Evolutionary conservation across 208 protist species (phyloP).

Genomic region (Leptomonas seymouri): DNA sequence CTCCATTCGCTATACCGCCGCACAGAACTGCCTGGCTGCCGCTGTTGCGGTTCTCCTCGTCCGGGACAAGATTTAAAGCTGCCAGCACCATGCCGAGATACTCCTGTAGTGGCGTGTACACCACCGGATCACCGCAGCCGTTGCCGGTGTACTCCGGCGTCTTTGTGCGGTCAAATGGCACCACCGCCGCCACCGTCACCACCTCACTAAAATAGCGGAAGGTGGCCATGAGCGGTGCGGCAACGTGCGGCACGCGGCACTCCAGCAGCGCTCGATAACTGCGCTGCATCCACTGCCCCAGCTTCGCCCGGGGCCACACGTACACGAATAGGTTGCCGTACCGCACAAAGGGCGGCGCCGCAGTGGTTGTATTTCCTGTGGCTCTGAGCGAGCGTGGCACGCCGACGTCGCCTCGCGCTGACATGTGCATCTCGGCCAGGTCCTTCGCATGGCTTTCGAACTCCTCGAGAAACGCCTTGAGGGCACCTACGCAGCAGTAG

Average conservation of each 20-base stretch:
- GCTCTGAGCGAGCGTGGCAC: neutral
- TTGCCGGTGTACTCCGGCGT: conserved; percentile 41
- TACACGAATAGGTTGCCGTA: conserved; percentile 59
- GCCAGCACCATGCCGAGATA: conserved; percentile 42
- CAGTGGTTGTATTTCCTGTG: neutral
- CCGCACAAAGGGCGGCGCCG: conserved; percentile 27
- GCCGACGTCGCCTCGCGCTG: neutral
- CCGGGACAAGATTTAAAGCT: conserved; percentile 46
- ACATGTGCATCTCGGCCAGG: conserved; percentile 33
- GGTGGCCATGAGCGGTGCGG: conserved; percentile 56
- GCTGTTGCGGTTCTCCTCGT: conserved; percentile 1
- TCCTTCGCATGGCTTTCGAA: conserved; percentile 47
- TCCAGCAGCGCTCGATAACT: conserved; percentile 45
- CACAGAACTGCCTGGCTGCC: neutral
- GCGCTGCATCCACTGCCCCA: conserved; percentile 58
- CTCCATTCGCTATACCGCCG: neutral
- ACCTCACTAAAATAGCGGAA: conserved; percentile 55
- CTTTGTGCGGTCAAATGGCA: conserved; percentile 41
- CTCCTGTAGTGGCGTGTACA: conserved; percentile 52
- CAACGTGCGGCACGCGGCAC: conserved; percentile 33
- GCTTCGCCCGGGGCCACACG: conserved; percentile 50
- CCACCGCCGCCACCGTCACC: conserved; percentile 50
- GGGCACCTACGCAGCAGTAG: conserved; percentile 3
- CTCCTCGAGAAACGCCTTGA: conserved; percentile 38
- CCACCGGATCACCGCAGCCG: conserved; percentile 28